Evolutionary conservation across 2,329 filamentous ascomycete genomes (phyloP).

Genomic region (Intubia oerlemansii): DNA sequence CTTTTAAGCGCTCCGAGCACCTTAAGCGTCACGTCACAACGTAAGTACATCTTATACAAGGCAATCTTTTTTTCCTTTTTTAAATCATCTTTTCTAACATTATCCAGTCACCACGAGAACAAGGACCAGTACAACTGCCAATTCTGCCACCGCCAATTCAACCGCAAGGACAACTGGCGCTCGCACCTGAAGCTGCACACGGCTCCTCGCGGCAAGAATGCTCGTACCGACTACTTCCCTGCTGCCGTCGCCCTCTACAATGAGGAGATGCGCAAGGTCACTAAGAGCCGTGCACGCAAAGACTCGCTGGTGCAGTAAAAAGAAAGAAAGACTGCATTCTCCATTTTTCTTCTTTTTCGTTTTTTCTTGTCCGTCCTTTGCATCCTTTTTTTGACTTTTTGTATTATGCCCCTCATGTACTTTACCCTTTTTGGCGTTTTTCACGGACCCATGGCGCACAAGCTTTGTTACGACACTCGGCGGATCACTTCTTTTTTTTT

Average conservation of each 20-base stretch:
- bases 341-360: background rate
- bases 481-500: no score
- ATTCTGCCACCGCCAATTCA: conserved; percentile 18
- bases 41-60: conserved; percentile 17
- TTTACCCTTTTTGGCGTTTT: conserved; percentile 1
- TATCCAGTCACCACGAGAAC: conserved; percentile 10
- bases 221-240: conserved; percentile 13
- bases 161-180: conserved; percentile 18
- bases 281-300: conserved; percentile 7
- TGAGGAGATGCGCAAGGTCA: conserved; percentile 8
- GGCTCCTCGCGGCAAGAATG: conserved; percentile 11
- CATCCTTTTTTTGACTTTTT: background rate
- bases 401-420: background rate
- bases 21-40: conserved; percentile 31
- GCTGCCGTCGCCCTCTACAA: conserved; percentile 11
- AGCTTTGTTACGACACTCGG: no score
- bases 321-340: background rate
- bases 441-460: no score
- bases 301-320: conserved; percentile 3
- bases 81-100: background rate
- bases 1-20: conserved; percentile 31
- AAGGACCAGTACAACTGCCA: conserved; percentile 15
- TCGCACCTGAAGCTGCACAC: conserved; percentile 18
- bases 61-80: background rate
- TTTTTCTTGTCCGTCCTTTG: background rate